These are phyloP conservation scores for Periconia digitata DNA, from an alignment of 2,329 filamentous ascomycete genomes.

Conservation along the genomic window DNA sequence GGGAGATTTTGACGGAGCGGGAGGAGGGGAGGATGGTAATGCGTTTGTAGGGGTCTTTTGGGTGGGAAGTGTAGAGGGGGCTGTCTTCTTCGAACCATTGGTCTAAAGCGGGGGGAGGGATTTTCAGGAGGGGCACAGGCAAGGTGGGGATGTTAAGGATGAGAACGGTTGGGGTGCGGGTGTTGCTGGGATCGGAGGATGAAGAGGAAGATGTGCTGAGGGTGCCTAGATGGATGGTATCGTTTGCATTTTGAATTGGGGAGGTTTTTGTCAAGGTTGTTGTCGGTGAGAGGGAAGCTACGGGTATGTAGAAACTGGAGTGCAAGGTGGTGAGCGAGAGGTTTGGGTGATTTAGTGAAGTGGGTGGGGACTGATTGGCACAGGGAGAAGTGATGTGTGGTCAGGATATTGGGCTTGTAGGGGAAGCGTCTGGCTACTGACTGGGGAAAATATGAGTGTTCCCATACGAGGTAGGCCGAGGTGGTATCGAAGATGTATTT, in stretches of 20 bases:
- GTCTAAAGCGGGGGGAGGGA: constrained; percentile 39
- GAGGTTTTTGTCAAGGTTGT: constrained; percentile 17
- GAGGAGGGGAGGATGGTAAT: constrained; percentile 62
- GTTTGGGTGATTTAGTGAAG: neutral
- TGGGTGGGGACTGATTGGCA: neutral
- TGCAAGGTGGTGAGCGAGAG: too few relatives aligned
- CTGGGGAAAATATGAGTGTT: constrained; percentile 40
- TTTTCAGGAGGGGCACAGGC: constrained; percentile 26
- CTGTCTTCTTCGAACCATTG: constrained; percentile 62
- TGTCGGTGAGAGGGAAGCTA: constrained; percentile 17
- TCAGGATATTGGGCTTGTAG: neutral
- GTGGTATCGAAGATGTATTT: constrained; percentile 38
- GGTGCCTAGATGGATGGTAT: constrained; percentile 20
- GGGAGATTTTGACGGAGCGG: constrained; percentile 54
- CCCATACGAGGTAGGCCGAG: constrained; percentile 41
- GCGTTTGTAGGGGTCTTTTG: constrained; percentile 68
- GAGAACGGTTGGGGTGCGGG: constrained; percentile 24
- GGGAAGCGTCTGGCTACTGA: constrained; percentile 12
- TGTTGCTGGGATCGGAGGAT: constrained; percentile 22
- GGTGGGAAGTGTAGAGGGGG: constrained; percentile 62
- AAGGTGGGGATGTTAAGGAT: constrained; percentile 28
- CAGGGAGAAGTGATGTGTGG: neutral
- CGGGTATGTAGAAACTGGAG: constrained; percentile 36
- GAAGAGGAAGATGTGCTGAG: constrained; percentile 21
- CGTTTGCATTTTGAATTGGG: constrained; percentile 20